These are phyloP conservation scores for Phytophthora chlamydospora DNA, from an alignment of 352 stramenopile species.

Conservation along the genomic window DNA sequence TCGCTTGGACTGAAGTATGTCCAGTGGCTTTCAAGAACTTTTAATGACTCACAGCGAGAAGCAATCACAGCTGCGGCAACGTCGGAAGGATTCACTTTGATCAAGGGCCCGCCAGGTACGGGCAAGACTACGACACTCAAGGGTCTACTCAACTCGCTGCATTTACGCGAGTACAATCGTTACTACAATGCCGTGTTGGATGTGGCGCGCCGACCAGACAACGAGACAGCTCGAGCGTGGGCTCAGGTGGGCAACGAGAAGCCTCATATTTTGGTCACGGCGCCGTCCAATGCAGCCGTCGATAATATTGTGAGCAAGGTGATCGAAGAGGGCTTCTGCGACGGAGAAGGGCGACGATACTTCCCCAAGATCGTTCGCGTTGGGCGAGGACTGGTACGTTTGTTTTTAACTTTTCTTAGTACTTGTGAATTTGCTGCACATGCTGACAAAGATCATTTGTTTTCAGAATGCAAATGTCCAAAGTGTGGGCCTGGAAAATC, in stretches of 20 bases:
- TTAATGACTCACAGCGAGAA: conserved; percentile 92
- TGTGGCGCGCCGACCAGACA: conserved; percentile 76
- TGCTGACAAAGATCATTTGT: background rate
- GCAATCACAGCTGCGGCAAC: conserved; percentile 89
- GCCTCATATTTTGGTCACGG: conserved; percentile 93
- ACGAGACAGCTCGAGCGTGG: conserved; percentile 85
- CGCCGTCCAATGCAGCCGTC: conserved; percentile 95
- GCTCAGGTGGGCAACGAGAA: conserved; percentile 88
- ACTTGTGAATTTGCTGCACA: no score
- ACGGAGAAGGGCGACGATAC: conserved; percentile 93
- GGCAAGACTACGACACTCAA: conserved; percentile 94
- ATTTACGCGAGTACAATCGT: conserved; percentile 92
- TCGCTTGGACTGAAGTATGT: conserved; percentile 85
- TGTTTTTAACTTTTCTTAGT: background rate
- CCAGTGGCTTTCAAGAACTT: conserved; percentile 75
- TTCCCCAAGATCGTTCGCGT: conserved; percentile 96
- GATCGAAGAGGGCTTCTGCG: conserved; percentile 95
- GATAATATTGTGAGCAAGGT: conserved; percentile 98
- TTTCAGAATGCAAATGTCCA: conserved; percentile 76
- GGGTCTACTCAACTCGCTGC: conserved; percentile 91
- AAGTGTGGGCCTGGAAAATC: conserved; percentile 80
- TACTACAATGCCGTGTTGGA: conserved; percentile 92
- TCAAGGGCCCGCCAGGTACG: conserved; percentile 91
- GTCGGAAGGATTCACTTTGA: conserved; percentile 91
- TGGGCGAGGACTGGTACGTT: conserved; percentile 79